A percentile compares a stretch with the other conserved stretches of the same genome.
Evolutionary conservation across 2,329 filamentous ascomycete genomes (phyloP).

Genomic region (Keithomyces neogunnii): DNA sequence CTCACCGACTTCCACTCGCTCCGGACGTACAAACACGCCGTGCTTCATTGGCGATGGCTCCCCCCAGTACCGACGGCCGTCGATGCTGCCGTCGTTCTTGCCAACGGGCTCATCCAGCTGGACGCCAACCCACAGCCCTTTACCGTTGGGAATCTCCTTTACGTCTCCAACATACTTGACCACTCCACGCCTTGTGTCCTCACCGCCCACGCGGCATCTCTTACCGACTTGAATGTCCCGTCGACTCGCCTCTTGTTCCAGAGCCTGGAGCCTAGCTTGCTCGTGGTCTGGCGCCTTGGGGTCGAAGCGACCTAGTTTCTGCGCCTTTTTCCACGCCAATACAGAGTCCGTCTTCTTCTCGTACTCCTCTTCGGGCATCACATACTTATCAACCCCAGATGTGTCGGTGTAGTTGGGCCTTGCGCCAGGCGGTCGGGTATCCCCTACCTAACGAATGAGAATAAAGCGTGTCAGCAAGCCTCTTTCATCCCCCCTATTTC

Average conservation of each 20-base stretch:
- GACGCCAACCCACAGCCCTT: constrained; percentile 64
- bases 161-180: constrained; percentile 67
- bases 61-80: constrained; percentile 61
- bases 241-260: constrained; percentile 60
- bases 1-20: constrained; percentile 69
- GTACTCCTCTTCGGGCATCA: constrained; percentile 80
- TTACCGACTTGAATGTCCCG: constrained; percentile 57
- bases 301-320: constrained; percentile 94
- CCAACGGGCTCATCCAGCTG: constrained; percentile 71
- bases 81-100: constrained; percentile 73
- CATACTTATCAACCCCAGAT: constrained; percentile 78
- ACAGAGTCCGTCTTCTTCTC: constrained; percentile 81
- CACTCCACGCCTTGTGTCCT: constrained; percentile 61
- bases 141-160: constrained; percentile 59
- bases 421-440: constrained; percentile 67
- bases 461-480: constrained; percentile 18
- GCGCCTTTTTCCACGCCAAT: constrained; percentile 88
- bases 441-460: constrained; percentile 52
- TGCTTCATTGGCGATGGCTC: constrained; percentile 55
- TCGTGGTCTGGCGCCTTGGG: constrained; percentile 69
- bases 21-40: constrained; percentile 71
- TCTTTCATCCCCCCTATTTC: not conserved
- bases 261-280: constrained; percentile 60
- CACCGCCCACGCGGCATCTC: constrained; percentile 56
- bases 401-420: constrained; percentile 76